Conservation (phyloP, 495 filamentous ascomycete genomes). For the Articulospora tetracladia region DNA sequence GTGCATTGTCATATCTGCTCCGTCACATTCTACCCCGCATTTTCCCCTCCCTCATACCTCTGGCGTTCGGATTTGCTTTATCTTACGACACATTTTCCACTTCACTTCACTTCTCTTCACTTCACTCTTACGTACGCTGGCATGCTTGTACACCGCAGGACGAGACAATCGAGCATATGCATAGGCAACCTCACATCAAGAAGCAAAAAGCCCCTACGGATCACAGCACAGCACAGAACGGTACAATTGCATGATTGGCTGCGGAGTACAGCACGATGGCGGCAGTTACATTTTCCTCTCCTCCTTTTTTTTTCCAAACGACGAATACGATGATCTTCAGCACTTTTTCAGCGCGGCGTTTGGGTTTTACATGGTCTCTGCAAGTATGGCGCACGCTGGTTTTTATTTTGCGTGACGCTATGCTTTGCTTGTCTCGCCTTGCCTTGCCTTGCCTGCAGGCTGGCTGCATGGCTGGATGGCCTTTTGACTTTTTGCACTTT, state of each 20-base stretch:
- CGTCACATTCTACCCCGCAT: not conserved
- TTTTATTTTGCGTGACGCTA: not conserved
- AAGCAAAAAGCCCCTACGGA: not conserved
- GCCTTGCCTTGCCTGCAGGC: too few species aligned
- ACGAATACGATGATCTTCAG: not conserved
- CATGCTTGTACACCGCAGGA: not conserved
- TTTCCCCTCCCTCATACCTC: not conserved
- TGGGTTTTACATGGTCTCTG: not conserved
- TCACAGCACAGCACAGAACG: not conserved
- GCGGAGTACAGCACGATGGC: not conserved
- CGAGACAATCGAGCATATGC: not conserved
- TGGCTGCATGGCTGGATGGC: not conserved
- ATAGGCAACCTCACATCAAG: too few species aligned
- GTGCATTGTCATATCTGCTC: not conserved
- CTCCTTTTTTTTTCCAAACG: not conserved
- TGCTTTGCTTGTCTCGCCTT: not conserved
- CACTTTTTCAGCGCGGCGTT: not conserved
- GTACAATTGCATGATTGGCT: not conserved
- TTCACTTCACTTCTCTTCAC: not conserved
- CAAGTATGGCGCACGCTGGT: not conserved
- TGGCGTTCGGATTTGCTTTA: not conserved
- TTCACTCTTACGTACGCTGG: not conserved
- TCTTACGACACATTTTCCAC: not conserved
- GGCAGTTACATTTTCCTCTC: not conserved
- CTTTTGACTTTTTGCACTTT: not conserved